Evolutionary conservation across 441 rosid species (phyloP).

Genomic region (Erodium moschatum): DNA sequence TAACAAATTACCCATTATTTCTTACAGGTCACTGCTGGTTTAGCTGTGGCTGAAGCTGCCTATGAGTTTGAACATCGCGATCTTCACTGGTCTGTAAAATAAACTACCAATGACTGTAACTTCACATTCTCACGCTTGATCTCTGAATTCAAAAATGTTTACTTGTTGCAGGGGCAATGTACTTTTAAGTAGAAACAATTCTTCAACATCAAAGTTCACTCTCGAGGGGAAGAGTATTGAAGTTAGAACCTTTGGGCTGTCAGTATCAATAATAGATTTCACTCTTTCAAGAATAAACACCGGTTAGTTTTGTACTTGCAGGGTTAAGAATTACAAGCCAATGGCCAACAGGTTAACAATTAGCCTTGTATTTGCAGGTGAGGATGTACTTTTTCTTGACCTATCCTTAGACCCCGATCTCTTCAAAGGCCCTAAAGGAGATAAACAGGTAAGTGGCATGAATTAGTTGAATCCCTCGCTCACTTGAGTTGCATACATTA

Average conservation of each 20-base stretch:
- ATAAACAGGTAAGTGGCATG: slow-evolving; percentile 53
- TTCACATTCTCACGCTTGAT: slow-evolving; percentile 5
- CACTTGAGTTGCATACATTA: slow-evolving; percentile 7
- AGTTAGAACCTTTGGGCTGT: slow-evolving; percentile 51
- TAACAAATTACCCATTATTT: slow-evolving; percentile 14
- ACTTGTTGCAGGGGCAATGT: slow-evolving; percentile 66
- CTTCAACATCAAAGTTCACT: slow-evolving; percentile 32
- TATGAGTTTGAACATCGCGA: slow-evolving; percentile 93
- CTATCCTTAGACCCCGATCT: slow-evolving; percentile 74
- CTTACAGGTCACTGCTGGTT: slow-evolving; percentile 65
- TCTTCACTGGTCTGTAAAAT: slow-evolving; percentile 60
- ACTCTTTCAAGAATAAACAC: slow-evolving; percentile 88
- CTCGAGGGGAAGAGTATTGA: slow-evolving; percentile 53
- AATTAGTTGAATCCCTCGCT: background rate
- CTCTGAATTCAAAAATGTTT: slow-evolving; percentile 15
- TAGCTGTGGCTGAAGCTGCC: slow-evolving; percentile 92
- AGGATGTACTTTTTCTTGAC: slow-evolving; percentile 77
- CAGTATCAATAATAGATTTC: slow-evolving; percentile 72
- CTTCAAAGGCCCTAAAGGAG: slow-evolving; percentile 85
- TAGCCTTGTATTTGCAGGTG: slow-evolving; percentile 34
- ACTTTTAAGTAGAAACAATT: slow-evolving; percentile 63
- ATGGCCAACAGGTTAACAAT: background rate
- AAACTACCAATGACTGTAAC: slow-evolving; percentile 12
- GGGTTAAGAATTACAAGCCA: too few relatives aligned
- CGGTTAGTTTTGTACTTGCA: slow-evolving; percentile 28